Evolutionary conservation across 768 basidiomycete species (phyloP).

Genomic region (Dictyophora rubrovolvata): DNA sequence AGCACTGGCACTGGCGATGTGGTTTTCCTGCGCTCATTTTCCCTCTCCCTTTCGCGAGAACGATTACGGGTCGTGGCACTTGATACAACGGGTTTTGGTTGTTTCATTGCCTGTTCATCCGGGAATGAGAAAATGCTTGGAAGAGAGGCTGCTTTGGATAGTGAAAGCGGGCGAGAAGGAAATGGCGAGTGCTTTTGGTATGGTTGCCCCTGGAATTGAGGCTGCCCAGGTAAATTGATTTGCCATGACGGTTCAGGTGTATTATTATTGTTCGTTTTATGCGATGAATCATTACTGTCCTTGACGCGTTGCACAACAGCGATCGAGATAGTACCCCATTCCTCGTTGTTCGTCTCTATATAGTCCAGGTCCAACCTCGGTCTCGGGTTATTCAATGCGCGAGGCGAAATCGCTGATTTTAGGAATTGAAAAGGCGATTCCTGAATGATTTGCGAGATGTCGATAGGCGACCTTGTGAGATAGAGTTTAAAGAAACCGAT

Average conservation of each 20-base stretch:
- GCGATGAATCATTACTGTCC: neutral
- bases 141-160: neutral
- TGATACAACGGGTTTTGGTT: neutral
- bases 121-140: neutral
- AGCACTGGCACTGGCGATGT: neutral
- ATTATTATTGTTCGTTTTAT: neutral
- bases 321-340: neutral
- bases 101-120: neutral
- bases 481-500: slow-evolving; percentile 37
- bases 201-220: neutral
- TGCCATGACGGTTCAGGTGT: neutral
- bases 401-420: neutral
- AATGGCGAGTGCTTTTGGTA: neutral
- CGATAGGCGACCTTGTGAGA: slow-evolving; percentile 26
- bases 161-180: neutral
- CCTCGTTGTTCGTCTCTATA: neutral
- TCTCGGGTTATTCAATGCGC: neutral
- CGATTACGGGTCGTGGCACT: neutral
- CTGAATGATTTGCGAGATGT: slow-evolving; percentile 26
- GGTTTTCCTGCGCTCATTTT: neutral
- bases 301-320: neutral
- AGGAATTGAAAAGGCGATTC: slow-evolving; percentile 21
- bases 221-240: neutral
- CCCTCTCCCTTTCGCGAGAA: neutral
- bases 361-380: neutral